Conservation (phyloP, 2,329 filamentous ascomycete genomes). For the Neofusicoccum kwambonambiense region DNA sequence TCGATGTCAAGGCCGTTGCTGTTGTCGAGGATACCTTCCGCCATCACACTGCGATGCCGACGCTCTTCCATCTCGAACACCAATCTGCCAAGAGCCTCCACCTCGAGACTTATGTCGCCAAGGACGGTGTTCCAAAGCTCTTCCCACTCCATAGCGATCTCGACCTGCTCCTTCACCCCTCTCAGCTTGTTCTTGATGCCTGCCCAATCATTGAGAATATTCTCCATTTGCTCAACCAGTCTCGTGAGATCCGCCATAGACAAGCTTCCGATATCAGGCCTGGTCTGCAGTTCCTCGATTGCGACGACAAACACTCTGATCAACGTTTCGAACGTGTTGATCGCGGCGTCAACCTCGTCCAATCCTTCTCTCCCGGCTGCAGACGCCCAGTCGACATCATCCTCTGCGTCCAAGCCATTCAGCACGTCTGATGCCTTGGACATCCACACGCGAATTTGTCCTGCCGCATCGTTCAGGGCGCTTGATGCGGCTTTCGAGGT, state of each 20-base stretch:
- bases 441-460: conserved; percentile 94
- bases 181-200: conserved; percentile 76
- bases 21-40: conserved; percentile 56
- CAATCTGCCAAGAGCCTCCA: conserved; percentile 73
- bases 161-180: conserved; percentile 83
- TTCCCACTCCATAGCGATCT: conserved; percentile 98
- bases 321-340: conserved; percentile 79
- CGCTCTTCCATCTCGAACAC: conserved; percentile 99
- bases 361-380: conserved; percentile 83
- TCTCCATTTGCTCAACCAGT: conserved; percentile 86
- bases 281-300: conserved; percentile 86
- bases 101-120: conserved; percentile 88
- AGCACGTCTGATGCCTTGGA: conserved; percentile 88
- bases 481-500: conserved; percentile 81
- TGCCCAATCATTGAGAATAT: conserved; percentile 79
- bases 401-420: conserved; percentile 84
- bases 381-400: conserved; percentile 94
- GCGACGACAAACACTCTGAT: conserved; percentile 90
- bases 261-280: conserved; percentile 72
- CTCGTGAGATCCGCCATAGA: conserved; percentile 68
- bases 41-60: conserved; percentile 74
- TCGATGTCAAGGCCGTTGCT: conserved; percentile 68
- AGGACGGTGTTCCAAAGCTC: conserved; percentile 93
- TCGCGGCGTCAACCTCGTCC: conserved; percentile 66
- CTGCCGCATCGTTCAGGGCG: conserved; percentile 80